Evolutionary conservation across 225 moss, liverwort and hornwort genomes (phyloP), one percentile per base, ranked within the genome.

Genomic region (Rhytidiadelphus loreus): DNA sequence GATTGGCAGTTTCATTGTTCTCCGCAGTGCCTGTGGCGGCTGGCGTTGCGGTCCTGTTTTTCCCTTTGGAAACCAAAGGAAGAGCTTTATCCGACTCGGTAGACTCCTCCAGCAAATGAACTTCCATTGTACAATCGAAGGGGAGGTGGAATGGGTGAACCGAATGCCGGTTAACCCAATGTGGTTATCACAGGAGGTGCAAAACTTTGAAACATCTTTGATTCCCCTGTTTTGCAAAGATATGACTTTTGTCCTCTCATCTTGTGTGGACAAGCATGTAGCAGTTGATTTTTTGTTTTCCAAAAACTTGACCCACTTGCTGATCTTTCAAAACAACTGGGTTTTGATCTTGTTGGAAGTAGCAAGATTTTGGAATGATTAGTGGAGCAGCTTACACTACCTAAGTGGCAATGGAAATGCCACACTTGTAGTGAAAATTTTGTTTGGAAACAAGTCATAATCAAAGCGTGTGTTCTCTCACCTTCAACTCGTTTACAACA

Each of bases 61-160:
- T 97, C 64, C 96, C 97, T 8, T 68, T 93, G 62, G 97, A 97
- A 83, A 97, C 97, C 44, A 90, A 76, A 79, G 96, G 97, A 61
- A 89, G 84, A 88, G 91, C 97, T 71, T 87, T 97, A 86, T 77
- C 90, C 53, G 97, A 97, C 86, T 78, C 72, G 32, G 88, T 91
- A 48, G 92, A 91, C 46, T 84, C 93, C 70, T 65, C 69, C 56
- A 82, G 16, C 73, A 77, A 71, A 23, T 89, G 72, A 85, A 55
- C 7, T 44, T 83, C 33, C 20, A 25, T 85, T 63, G 58, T 13
- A 41, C 81, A 66, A 30, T 64, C 20, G 43, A 80, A 29, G 11
- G 9, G 39, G 29, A 41, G 55, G 53, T 41, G 29, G 41, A 53
- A 46, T 18, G 69, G 39, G 53, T 83, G 29, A 29, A 55, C 14